Evolutionary conservation across 345 rosid species (phyloP), one percentile per base, ranked within the genome.

Genomic region (Cochlearia excelsa): DNA sequence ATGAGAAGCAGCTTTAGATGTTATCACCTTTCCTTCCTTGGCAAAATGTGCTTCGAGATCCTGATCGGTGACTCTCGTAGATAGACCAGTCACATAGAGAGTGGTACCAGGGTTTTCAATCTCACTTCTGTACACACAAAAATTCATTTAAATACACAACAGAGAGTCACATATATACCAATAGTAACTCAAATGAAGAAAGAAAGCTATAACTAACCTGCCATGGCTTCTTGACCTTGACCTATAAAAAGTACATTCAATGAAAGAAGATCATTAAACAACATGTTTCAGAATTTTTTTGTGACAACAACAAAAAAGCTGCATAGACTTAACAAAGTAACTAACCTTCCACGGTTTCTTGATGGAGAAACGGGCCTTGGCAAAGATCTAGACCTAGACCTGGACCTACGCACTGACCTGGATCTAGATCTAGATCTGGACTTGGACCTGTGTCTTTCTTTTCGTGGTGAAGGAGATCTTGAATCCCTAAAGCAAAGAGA

Each of bases 21-120:
- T 30, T 16, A 50, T 58, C 67, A 93, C 99, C 97, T 93, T 93
- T 64, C 99, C 99, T 74, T 93, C 99, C 84, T 85, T 93, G 3
- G 95, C 72, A 79, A 93, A 93, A 75, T 93, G 99, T 11, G 91
- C 84, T 70, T 89, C 90, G 5, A 93, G 92, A 28, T 84, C 95
- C 79, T 84, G 82, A 48, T 93, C 92, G 0, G 92, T 80, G 51
- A 93, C 99, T 61, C 97, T 83, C 40, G 96, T 84, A 34, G 99
- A 93, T 49, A 93, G 71, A 40, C 99, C 99, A 50, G 99, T 93
- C 54, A 93, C 97, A 71, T 89, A 93, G 44, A 93, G 95, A 30
- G 95, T 84, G 50, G 81, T 82, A 56, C 99, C 97, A 55, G 85
- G 79, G 71, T 93, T 89, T 31, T 11, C 63, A 45, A 40, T 26